A percentile compares a stretch with the other conserved stretches of the same genome.
phyloP scores from a whole-genome alignment of 2,329 filamentous ascomycete species.

The Trichoderma afroharzianum region DNA sequence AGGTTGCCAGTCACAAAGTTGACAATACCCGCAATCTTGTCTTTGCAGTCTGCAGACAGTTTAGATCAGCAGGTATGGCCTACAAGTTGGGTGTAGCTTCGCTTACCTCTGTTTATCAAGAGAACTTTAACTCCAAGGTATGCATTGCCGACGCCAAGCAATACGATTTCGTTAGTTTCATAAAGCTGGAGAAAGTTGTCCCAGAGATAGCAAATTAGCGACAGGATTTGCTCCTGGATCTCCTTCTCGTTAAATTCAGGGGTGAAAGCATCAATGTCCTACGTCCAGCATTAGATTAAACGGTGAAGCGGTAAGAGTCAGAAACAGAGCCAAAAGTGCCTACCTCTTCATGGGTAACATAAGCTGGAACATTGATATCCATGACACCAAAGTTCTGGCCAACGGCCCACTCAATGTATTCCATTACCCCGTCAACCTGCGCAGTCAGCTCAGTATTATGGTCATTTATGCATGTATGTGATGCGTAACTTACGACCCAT shows the following conservation, averaged over 20 bases:
- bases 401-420: conserved; percentile 81
- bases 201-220: conserved; percentile 85
- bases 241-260: conserved; percentile 43
- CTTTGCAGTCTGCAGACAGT: conserved; percentile 53
- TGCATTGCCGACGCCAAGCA: conserved; percentile 87
- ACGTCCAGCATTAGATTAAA: conserved; percentile 16
- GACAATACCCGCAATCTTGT: conserved; percentile 66
- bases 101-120: conserved; percentile 67
- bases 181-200: conserved; percentile 91
- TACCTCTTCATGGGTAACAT: conserved; percentile 63
- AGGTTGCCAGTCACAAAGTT: conserved; percentile 78
- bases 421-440: conserved; percentile 74
- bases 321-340: conserved; percentile 11
- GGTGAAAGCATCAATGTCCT: conserved; percentile 49
- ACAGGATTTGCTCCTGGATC: conserved; percentile 60
- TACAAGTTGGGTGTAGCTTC: neutral
- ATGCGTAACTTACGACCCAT: conserved; percentile 66
- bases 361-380: conserved; percentile 84
- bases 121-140: conserved; percentile 81
- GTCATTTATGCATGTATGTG: neutral
- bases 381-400: conserved; percentile 77
- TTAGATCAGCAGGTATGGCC: conserved; percentile 19
- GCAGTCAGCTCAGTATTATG: conserved; percentile 17
- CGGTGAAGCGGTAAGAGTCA: neutral
- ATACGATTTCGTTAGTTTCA: conserved; percentile 68